phyloP scores from a whole-genome alignment of 2,329 filamentous ascomycete genomes.

The Helminthosporium solani region DNA sequence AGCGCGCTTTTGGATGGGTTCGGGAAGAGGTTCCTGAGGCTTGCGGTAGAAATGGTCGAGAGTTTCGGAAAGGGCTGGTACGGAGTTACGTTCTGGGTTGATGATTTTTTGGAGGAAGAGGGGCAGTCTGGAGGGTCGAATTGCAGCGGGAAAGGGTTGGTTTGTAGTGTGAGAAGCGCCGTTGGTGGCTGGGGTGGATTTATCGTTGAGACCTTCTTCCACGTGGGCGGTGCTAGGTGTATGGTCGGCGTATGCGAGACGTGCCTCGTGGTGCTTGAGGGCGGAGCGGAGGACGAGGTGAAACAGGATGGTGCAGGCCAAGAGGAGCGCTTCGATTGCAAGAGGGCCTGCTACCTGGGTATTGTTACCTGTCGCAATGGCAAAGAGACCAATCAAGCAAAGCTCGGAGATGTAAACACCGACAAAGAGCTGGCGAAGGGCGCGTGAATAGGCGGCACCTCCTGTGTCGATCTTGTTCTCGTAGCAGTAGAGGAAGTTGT shows the following conservation, averaged over 20 bases:
- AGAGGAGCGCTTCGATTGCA: constrained; percentile 45
- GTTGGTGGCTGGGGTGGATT: constrained; percentile 11
- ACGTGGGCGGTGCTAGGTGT: constrained; percentile 19
- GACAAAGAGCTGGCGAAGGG: constrained; percentile 49
- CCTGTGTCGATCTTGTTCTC: constrained; percentile 50
- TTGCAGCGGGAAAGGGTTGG: constrained; percentile 15
- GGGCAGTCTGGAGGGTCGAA: constrained; percentile 23
- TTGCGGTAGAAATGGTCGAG: constrained; percentile 38
- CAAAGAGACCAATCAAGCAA: constrained; percentile 52
- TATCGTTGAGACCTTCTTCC: constrained; percentile 27
- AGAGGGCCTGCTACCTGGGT: constrained; percentile 44
- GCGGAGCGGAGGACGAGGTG: constrained; percentile 39
- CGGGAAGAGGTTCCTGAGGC: constrained; percentile 32
- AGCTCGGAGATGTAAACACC: constrained; percentile 51
- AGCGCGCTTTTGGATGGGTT: constrained; percentile 43
- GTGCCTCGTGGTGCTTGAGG: constrained; percentile 32
- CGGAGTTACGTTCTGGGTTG: constrained; percentile 37
- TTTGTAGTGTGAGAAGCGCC: constrained; percentile 5
- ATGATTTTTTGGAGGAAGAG: constrained; percentile 34
- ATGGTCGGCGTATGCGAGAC: constrained; percentile 32
- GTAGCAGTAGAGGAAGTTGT: constrained; percentile 53
- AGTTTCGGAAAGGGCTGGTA: constrained; percentile 27
- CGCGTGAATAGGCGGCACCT: constrained; percentile 49
- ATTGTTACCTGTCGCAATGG: constrained; percentile 41
- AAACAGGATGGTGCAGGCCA: constrained; percentile 45